These are phyloP conservation scores for Trichoderma gamsii DNA, from an alignment of 495 filamentous ascomycete genomes.

Conservation along the genomic window DNA sequence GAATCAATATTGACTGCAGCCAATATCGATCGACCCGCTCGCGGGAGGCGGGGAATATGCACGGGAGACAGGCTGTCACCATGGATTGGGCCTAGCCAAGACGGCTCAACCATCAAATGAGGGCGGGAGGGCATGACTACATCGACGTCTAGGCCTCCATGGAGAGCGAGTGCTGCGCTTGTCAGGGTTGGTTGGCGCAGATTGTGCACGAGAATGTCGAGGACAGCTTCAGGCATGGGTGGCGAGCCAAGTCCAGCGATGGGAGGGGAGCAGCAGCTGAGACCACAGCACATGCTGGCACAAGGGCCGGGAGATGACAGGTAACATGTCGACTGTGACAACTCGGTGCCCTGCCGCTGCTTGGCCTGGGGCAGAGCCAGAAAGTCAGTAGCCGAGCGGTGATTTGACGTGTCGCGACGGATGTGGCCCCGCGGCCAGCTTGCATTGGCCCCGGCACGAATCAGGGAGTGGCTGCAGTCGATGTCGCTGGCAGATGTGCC, in stretches of 20 bases:
- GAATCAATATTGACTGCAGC: neutral
- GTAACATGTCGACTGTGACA: neutral
- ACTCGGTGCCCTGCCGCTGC: neutral
- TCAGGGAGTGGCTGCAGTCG: too few relatives aligned
- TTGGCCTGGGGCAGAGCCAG: neutral
- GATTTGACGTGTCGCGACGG: too few relatives aligned
- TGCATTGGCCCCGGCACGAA: too few relatives aligned
- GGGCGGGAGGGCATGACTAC: neutral
- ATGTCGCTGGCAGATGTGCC: too few relatives aligned
- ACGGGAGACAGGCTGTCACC: neutral
- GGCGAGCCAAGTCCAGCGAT: neutral
- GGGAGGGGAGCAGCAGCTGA: neutral
- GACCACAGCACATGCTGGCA: neutral
- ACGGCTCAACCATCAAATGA: neutral
- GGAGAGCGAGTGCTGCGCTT: neutral
- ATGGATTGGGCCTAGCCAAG: neutral
- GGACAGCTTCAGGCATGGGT: neutral
- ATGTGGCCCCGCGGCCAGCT: too few relatives aligned
- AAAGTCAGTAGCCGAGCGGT: too few relatives aligned
- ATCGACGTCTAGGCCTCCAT: neutral
- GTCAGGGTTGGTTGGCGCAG: neutral
- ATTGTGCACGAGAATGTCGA: neutral
- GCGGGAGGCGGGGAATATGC: slow-evolving; percentile 7
- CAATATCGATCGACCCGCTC: slow-evolving; percentile 13
- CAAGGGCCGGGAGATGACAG: neutral